Evolutionary conservation across 495 filamentous ascomycete species (phyloP).

Genomic region (Daldinia loculata): DNA sequence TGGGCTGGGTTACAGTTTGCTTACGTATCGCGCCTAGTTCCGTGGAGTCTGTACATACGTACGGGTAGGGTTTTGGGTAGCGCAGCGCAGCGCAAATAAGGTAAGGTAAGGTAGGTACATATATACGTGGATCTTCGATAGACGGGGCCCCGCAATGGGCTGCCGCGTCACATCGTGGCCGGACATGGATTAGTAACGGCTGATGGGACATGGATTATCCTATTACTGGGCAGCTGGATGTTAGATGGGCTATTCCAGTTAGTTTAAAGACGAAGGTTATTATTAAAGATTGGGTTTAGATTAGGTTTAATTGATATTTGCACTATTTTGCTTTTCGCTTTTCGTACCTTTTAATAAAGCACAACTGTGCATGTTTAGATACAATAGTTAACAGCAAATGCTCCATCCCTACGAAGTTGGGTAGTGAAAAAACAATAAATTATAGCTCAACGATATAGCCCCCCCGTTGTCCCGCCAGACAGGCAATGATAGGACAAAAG

Average conservation of each 20-base stretch:
- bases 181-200: conserved; percentile 18
- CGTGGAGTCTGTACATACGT: too few species aligned
- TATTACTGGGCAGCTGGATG: not conserved
- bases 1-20: conserved; percentile 9
- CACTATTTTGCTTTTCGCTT: too few species aligned
- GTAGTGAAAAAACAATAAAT: too few species aligned
- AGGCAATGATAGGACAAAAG: not conserved
- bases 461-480: not conserved
- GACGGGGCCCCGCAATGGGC: conserved; percentile 22
- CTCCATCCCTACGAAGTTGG: too few species aligned
- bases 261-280: not conserved
- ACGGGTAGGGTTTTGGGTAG: not conserved
- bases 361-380: too few species aligned
- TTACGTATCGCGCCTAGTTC: conserved; percentile 21
- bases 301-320: too few species aligned
- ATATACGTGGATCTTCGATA: not conserved
- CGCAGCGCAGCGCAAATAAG: not conserved
- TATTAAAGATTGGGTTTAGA: too few species aligned
- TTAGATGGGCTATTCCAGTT: not conserved
- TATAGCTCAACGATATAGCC: not conserved
- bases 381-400: too few species aligned
- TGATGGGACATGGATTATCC: not conserved
- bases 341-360: too few species aligned
- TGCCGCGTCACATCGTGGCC: conserved; percentile 14
- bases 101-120: not conserved